These are phyloP conservation scores for Neoboletus magnificus DNA, from an alignment of 768 basidiomycete species.

Conservation along the genomic window DNA sequence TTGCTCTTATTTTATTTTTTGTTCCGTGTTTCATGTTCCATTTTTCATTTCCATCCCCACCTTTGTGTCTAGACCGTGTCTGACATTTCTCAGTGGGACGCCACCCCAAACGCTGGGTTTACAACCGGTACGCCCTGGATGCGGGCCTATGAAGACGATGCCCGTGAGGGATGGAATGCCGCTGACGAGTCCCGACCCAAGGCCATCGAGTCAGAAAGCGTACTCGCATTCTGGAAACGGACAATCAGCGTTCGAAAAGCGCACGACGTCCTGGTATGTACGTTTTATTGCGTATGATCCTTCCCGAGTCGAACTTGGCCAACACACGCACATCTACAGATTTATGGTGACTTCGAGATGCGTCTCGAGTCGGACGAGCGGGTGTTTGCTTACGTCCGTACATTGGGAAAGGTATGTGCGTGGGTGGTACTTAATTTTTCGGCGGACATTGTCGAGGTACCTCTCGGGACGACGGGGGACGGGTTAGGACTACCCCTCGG, in stretches of 20 bases:
- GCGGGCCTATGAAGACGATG: constrained; percentile 68
- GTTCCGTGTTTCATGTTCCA: background rate
- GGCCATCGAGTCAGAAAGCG: constrained; percentile 41
- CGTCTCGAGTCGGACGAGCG: constrained; percentile 44
- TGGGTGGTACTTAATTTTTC: constrained; percentile 51
- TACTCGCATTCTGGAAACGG: constrained; percentile 58
- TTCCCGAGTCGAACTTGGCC: background rate
- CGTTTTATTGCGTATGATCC: background rate
- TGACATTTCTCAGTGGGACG: constrained; percentile 50
- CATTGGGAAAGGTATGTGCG: constrained; percentile 29
- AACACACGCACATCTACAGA: constrained; percentile 29
- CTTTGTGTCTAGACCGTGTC: background rate
- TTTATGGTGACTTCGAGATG: constrained; percentile 59
- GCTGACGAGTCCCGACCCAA: background rate
- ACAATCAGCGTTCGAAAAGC: constrained; percentile 52
- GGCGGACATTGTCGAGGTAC: constrained; percentile 22
- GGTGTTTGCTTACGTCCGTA: constrained; percentile 54
- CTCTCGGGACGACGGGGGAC: background rate
- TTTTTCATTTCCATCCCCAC: background rate
- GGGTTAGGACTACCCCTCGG: background rate
- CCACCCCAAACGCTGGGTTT: constrained; percentile 56
- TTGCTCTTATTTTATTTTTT: no score
- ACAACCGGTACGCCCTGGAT: constrained; percentile 69
- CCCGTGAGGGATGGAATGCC: constrained; percentile 50
- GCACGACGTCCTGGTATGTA: constrained; percentile 49